Evolutionary conservation across 352 stramenopile species (phyloP), one percentile per base, ranked within the genome.

Genomic region (Phytophthora melonis): DNA sequence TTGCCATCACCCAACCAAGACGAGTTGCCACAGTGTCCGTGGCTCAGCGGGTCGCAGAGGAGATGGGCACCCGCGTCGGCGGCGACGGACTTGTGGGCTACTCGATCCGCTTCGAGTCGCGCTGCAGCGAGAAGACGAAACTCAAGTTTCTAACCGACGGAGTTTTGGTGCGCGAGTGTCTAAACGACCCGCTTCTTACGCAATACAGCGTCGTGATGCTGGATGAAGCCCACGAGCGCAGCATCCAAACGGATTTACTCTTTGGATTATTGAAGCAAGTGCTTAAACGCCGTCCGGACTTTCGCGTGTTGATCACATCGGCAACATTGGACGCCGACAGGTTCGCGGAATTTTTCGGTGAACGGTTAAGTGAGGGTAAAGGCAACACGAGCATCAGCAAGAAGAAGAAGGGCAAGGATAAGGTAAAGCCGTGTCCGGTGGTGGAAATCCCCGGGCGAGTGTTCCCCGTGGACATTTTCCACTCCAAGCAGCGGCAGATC

Each of bases 201-300:
- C 76, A 81, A 19, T 99, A 99, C 80, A 88, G 77, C 27, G 84
- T 94, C 57, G 87, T 99, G 23, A 97, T 99, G 82, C 86, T 99
- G 61, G 96, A 96, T 74, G 98, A 99, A 86, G 98, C 98, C 9
- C 98, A 99, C 77, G 98, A 99, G 81, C 89, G 98, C 23, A 98
- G 87, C 74, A 88, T 99, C 10, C 94, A 99, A 81, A 99, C 98
- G 11, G 98, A 99, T 76, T 92, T 99, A 5, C 80, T 99, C 7
- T 98, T 99, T 78, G 97, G 97, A 82, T 68, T 98, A 25, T 79
- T 99, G 36, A 93, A 95, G 66, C 79, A 90, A 49, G 94, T 97
- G 21, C 67, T 93, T 19, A 34, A 55, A 39, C 63, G 55, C 23
- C 83, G 92, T 7, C 84, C 84, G 7, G 88, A 98, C 68, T 87